Evolutionary conservation across 495 filamentous ascomycete genomes (phyloP).

Genomic region (Penicillium verhagenii): DNA sequence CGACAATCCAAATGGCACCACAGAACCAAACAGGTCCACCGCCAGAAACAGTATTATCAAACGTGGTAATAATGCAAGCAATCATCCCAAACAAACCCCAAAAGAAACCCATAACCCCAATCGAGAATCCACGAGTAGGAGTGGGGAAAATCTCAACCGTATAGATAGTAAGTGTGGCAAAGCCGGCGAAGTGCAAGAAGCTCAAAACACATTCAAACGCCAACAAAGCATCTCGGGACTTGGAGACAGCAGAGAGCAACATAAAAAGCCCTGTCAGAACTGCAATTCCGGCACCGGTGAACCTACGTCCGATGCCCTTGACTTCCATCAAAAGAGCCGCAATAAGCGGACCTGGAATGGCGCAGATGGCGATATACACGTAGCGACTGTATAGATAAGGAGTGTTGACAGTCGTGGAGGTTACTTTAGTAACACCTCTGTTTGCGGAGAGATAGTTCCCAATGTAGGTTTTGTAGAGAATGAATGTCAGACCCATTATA

Average conservation of each 20-base stretch:
- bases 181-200: neutral
- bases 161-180: neutral
- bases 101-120: constrained; percentile 4
- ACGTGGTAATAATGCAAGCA: constrained; percentile 14
- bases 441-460: constrained; percentile 11
- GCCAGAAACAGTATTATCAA: constrained; percentile 5
- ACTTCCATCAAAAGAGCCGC: constrained; percentile 9
- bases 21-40: constrained; percentile 23
- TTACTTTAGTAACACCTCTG: neutral
- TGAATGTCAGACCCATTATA: constrained; percentile 15
- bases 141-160: constrained; percentile 7
- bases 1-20: constrained; percentile 20
- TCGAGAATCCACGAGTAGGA: constrained; percentile 6
- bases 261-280: constrained; percentile 1
- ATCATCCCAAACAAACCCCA: constrained; percentile 22
- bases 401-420: neutral
- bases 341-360: constrained; percentile 10
- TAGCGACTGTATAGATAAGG: constrained; percentile 13
- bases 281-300: constrained; percentile 9
- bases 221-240: neutral
- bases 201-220: constrained; percentile 4
- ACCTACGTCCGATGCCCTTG: constrained; percentile 12
- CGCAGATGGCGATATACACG: constrained; percentile 8
- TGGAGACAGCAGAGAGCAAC: neutral
- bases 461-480: constrained; percentile 11